A percentile compares a stretch with the other conserved stretches of the same genome.
Evolutionary conservation across 441 rosid genomes (phyloP).

Genomic region (Codiaeum variegatum): DNA sequence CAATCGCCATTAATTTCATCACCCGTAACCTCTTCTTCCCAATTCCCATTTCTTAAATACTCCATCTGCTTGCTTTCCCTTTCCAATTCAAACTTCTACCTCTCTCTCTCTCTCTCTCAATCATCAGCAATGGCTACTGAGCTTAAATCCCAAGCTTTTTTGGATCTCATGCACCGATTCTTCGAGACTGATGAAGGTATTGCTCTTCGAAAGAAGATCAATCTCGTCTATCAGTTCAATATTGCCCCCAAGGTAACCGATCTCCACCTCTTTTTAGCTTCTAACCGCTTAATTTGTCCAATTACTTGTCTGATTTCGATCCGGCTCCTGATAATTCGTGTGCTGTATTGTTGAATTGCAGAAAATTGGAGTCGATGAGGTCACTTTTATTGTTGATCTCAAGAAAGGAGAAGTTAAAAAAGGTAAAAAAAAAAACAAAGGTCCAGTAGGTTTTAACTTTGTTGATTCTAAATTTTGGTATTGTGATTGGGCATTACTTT

Average conservation of each 20-base stretch:
- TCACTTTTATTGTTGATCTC: slow-evolving; percentile 65
- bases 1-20: slow-evolving; percentile 1
- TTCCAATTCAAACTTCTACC: background rate
- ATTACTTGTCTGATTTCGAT: background rate
- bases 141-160: slow-evolving; percentile 64
- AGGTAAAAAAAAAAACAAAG: too few species aligned
- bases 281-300: background rate
- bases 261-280: too few species aligned
- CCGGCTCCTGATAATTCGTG: background rate
- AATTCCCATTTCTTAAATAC: background rate
- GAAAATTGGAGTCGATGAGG: slow-evolving; percentile 92
- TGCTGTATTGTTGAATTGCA: slow-evolving; percentile 16
- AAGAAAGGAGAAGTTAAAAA: slow-evolving; percentile 82
- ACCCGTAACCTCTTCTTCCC: background rate
- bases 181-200: slow-evolving; percentile 70
- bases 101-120: too few species aligned
- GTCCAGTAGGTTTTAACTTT: background rate
- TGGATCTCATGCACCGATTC: slow-evolving; percentile 68
- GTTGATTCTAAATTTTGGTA: background rate
- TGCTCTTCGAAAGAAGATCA: slow-evolving; percentile 54
- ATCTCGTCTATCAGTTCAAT: slow-evolving; percentile 80
- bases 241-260: slow-evolving; percentile 67
- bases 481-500: background rate
- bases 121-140: slow-evolving; percentile 34
- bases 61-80: background rate